Percentiles rank a stretch among this genome's conserved stretches.
phyloP scores from a whole-genome alignment of 345 rosid genomes.

The Raphanus raphanistrum region DNA sequence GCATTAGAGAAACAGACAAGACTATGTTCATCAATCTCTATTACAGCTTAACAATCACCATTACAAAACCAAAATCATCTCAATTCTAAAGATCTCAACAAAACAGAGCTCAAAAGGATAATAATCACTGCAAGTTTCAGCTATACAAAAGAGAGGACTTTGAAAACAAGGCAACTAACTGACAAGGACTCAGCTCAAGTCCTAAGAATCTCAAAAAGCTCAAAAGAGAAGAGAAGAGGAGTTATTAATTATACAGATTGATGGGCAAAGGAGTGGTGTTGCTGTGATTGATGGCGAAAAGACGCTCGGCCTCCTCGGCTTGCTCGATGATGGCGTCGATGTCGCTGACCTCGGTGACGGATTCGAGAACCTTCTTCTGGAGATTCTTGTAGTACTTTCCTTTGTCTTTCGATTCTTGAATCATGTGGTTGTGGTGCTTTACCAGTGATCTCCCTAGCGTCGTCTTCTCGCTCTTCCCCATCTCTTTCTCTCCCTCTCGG shows the following conservation, averaged over 20 bases:
- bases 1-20: too few species aligned
- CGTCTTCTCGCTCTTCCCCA: conserved; percentile 86
- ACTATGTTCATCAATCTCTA: neutral
- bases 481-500: conserved; percentile 19
- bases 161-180: too few species aligned
- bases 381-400: too few species aligned
- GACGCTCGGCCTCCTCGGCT: conserved; percentile 66
- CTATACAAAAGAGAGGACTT: too few species aligned
- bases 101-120: neutral
- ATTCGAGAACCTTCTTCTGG: conserved; percentile 30
- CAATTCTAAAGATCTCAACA: neutral
- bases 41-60: neutral
- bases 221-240: conserved; percentile 9
- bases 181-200: too few species aligned
- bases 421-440: conserved; percentile 92
- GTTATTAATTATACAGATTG: conserved; percentile 47
- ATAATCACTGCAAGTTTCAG: neutral
- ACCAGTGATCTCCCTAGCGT: conserved; percentile 76
- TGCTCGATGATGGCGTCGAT: conserved; percentile 83
- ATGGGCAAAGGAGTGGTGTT: conserved; percentile 51
- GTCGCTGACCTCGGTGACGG: conserved; percentile 76
- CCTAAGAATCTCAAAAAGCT: too few species aligned
- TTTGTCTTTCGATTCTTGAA: conserved; percentile 48
- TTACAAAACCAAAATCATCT: neutral
- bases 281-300: conserved; percentile 45